Base-by-base conservation (phyloP, 1,284 basidiomycete species). In the Fomes fomentarius region DNA sequence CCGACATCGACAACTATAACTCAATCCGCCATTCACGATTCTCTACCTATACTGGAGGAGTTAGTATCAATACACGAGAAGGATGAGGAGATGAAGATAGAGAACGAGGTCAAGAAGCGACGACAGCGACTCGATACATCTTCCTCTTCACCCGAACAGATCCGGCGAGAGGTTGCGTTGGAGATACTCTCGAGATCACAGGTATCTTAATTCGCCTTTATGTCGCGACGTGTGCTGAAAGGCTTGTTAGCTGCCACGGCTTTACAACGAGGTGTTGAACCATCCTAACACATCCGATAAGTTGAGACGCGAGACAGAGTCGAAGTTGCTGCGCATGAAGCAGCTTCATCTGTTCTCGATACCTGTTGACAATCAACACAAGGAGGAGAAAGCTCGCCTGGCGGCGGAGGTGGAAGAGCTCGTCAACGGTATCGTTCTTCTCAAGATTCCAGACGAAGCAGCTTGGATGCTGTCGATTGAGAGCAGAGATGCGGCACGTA, bases 391-490 rank as follows among this genome's bases (percentile, higher is more conserved):
- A 69, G 63, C 65, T 6, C 63, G 68, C 15, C 60, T 88, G 12
- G 74, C 82, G 2, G 68, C 73, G n/a, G 85, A 91, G 60, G 75
- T 96, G 4, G 79, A 90, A 46, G 80, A 83, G 6, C 73, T 96
- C 43, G 79, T 91, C 1, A 74, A 80, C 15, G 94, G 92, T 2
- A 81, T 85, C 43, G 82, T 96, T 10, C 72, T 94, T 6, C 75
- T 97, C 26, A 76, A 78, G 26, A 79, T 94, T n/a, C 80, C 84
- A 0, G 86, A 96, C 63, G 85, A 89, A 60, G 63, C 88, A 14
- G 91, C 92, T 0, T 97, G 94, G 94, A 79, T 73, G 30, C 71
- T 93, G 17, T 85, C 80, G 58, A 76, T 98, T 37, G 93, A 98
- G 65, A 84, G 87, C 63, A 83, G 77, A 44, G 88, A 98, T 66